Percentiles rank a stretch among this genome's conserved stretches.
phyloP scores from a whole-genome alignment of 2,329 filamentous ascomycete species.

The Alternaria postmessia region DNA sequence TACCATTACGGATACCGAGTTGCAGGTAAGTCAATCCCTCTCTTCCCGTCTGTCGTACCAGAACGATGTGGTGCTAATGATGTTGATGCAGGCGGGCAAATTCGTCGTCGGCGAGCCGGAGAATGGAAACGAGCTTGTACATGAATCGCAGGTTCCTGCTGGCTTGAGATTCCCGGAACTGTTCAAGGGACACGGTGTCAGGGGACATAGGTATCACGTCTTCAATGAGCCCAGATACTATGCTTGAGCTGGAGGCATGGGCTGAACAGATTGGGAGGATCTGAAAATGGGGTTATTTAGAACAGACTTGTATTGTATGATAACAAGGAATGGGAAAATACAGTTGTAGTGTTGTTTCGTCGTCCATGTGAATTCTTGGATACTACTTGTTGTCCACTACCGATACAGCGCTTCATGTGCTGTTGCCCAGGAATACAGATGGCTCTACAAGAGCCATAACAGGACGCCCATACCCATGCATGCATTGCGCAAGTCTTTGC shows the following conservation, averaged over 20 bases:
- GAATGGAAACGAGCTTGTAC: conserved; percentile 70
- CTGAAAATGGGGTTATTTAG: not conserved
- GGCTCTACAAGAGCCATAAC: not conserved
- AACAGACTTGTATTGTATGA: not conserved
- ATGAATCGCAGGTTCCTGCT: conserved; percentile 76
- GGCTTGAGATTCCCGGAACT: conserved; percentile 83
- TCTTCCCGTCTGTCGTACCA: not conserved
- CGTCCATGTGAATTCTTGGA: not conserved
- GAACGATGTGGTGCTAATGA: not conserved
- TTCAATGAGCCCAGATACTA: conserved; percentile 73
- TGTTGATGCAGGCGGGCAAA: conserved; percentile 72
- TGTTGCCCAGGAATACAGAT: conserved; percentile 1
- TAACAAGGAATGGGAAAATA: not conserved
- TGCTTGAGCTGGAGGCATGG: conserved; percentile 19
- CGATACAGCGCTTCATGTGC: not conserved
- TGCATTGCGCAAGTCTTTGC: conserved; percentile 6
- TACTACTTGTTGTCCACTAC: conserved; percentile 3
- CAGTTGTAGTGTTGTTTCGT: not conserved
- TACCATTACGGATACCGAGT: conserved; percentile 95
- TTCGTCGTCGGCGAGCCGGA: conserved; percentile 81
- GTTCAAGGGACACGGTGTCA: conserved; percentile 85
- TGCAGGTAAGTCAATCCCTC: conserved; percentile 69
- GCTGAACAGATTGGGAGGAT: not conserved
- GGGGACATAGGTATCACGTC: conserved; percentile 92
- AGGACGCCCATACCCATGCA: conserved; percentile 11